Conservation (phyloP, 306 rosid species). For the Dryas alaskensis region DNA sequence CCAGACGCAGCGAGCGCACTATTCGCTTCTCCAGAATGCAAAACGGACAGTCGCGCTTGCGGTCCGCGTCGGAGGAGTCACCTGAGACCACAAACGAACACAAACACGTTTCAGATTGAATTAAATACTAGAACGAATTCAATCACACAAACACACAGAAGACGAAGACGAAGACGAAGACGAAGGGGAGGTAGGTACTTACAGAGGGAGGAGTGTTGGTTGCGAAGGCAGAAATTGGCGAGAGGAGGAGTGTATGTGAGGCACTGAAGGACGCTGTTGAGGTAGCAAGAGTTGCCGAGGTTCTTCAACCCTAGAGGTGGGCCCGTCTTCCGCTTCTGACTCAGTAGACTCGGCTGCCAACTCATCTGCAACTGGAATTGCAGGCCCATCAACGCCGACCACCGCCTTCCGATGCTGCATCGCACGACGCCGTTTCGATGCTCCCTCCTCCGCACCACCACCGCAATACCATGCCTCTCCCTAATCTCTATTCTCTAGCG, state of each 20-base stretch:
- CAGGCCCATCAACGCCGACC: slow-evolving; percentile 83
- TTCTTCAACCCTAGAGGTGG: slow-evolving; percentile 84
- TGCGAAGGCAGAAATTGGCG: slow-evolving; percentile 95
- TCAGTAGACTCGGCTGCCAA: slow-evolving; percentile 90
- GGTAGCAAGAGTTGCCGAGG: slow-evolving; percentile 97
- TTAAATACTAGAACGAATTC: background rate
- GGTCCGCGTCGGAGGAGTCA: slow-evolving; percentile 53
- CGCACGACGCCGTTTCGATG: slow-evolving; percentile 50
- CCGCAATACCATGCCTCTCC: slow-evolving; percentile 67
- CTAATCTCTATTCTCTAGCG: background rate
- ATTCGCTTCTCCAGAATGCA: slow-evolving; percentile 84
- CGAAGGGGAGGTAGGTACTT: background rate
- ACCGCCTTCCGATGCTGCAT: slow-evolving; percentile 51
- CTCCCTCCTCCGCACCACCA: slow-evolving; percentile 42
- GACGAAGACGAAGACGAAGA: background rate
- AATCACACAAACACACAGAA: background rate
- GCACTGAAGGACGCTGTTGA: slow-evolving; percentile 99
- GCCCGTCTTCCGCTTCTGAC: slow-evolving; percentile 74
- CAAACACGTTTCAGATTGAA: background rate
- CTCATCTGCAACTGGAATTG: slow-evolving; percentile 71
- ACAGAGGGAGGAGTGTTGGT: slow-evolving; percentile 79
- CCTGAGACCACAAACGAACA: slow-evolving; percentile 36
- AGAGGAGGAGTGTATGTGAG: slow-evolving; percentile 99
- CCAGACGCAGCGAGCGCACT: slow-evolving; percentile 62
- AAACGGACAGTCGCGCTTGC: slow-evolving; percentile 79